Evolutionary conservation across 208 protist species (phyloP).

Genomic region (Herpetomonas samuelpessoai): DNA sequence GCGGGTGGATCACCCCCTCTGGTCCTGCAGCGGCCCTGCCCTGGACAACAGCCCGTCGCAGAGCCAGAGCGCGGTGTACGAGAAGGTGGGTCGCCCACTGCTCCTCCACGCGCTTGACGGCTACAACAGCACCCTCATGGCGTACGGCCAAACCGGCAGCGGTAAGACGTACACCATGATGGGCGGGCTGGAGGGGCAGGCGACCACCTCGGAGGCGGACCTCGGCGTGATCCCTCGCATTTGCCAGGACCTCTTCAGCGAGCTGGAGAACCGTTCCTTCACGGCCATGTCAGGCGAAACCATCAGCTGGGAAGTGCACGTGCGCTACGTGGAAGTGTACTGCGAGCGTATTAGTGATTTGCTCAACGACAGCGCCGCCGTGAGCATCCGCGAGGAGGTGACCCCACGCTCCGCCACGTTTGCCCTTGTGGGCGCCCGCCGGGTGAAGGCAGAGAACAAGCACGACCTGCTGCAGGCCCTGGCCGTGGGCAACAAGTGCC

Average conservation of each 20-base stretch:
- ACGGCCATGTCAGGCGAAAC: conserved; percentile 36
- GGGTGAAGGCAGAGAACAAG: conserved; percentile 31
- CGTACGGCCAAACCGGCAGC: conserved; percentile 89
- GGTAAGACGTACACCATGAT: conserved; percentile 93
- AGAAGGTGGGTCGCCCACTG: conserved; percentile 81
- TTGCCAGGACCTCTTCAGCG: conserved; percentile 77
- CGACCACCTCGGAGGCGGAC: conserved; percentile 2
- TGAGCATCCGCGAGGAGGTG: conserved; percentile 66
- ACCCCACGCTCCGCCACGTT: conserved; percentile 58
- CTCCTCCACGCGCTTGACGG: conserved; percentile 89
- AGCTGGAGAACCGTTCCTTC: conserved; percentile 44
- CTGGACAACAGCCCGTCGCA: conserved; percentile 38
- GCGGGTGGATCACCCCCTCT: conserved; percentile 64
- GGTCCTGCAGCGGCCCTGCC: conserved; percentile 50
- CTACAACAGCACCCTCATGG: conserved; percentile 90
- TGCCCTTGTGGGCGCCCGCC: conserved; percentile 52
- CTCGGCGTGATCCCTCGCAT: conserved; percentile 81
- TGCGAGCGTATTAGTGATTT: conserved; percentile 89
- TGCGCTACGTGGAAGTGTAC: conserved; percentile 90
- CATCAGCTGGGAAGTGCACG: conserved; percentile 76
- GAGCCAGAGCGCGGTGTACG: conserved; percentile 80
- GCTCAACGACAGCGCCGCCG: conserved; percentile 58
- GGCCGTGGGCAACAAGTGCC: conserved; percentile 60
- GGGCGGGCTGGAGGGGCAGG: conserved; percentile 27
- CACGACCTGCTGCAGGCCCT: conserved; percentile 73